Evolutionary conservation across 345 rosid species (phyloP).

Genomic region (Arabidopsis suecica): DNA sequence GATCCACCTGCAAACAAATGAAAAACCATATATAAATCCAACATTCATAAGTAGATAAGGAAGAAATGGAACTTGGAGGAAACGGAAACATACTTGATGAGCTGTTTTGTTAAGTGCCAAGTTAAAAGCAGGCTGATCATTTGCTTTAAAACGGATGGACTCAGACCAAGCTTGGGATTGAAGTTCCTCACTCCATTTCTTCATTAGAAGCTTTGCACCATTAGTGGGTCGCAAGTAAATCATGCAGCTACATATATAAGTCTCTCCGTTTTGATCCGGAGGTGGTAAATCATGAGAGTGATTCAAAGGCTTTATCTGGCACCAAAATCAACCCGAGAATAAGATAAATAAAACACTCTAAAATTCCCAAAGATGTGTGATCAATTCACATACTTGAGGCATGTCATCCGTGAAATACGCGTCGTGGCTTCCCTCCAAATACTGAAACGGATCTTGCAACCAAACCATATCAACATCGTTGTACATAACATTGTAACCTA

Average conservation of each 20-base stretch:
- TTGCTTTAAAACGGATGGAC: constrained; percentile 44
- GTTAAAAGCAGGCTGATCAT: constrained; percentile 96
- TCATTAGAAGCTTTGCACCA: constrained; percentile 85
- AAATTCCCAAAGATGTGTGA: neutral
- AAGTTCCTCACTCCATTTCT: constrained; percentile 91
- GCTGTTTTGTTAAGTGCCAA: constrained; percentile 80
- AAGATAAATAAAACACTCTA: neutral
- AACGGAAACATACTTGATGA: constrained; percentile 55
- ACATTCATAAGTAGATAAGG: neutral
- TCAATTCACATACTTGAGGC: constrained; percentile 57
- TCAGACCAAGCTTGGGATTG: constrained; percentile 68
- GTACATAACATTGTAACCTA: constrained; percentile 93
- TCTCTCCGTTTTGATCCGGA: constrained; percentile 71
- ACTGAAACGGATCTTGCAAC: constrained; percentile 83
- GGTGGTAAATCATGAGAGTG: constrained; percentile 84
- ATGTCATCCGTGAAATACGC: constrained; percentile 88
- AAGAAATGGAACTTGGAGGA: neutral
- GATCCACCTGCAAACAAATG: constrained; percentile 62
- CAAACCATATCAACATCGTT: constrained; percentile 98
- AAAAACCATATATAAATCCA: neutral
- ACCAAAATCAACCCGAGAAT: neutral
- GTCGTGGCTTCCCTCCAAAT: constrained; percentile 78
- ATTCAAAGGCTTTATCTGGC: constrained; percentile 77
- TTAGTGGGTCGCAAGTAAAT: constrained; percentile 73
- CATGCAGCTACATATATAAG: constrained; percentile 91